These are phyloP conservation scores for Macrolepiota albuminosa DNA, from an alignment of 768 basidiomycete genomes.

Conservation along the genomic window DNA sequence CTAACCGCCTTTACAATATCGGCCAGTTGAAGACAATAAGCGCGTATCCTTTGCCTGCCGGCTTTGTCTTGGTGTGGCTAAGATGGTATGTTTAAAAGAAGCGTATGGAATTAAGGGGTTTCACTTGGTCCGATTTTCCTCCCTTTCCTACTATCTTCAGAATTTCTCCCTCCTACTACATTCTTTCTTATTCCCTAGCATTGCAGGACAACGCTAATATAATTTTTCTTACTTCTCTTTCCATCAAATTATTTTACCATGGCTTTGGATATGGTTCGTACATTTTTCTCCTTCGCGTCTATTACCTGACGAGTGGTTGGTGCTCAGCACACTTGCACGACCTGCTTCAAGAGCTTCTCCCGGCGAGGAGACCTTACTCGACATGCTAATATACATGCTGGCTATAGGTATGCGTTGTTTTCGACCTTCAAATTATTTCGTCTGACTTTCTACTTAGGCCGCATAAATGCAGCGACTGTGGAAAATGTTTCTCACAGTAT, in stretches of 20 bases:
- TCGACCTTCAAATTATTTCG: neutral
- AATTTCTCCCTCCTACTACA: slow-evolving; percentile 11
- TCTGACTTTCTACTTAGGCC: slow-evolving; percentile 31
- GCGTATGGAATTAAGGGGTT: slow-evolving; percentile 4
- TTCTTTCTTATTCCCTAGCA: slow-evolving; percentile 15
- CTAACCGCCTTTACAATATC: slow-evolving; percentile 6
- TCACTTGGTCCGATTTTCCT: slow-evolving; percentile 11
- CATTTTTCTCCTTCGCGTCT: neutral
- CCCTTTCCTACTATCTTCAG: slow-evolving; percentile 11
- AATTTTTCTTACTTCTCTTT: slow-evolving; percentile 8
- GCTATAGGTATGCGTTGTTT: slow-evolving; percentile 40
- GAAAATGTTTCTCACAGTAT: slow-evolving; percentile 52
- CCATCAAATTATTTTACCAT: slow-evolving; percentile 6
- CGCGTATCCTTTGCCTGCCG: slow-evolving; percentile 3
- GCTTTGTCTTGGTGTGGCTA: slow-evolving; percentile 15
- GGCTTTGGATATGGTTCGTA: slow-evolving; percentile 9
- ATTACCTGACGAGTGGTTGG: neutral
- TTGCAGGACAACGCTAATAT: slow-evolving; percentile 24
- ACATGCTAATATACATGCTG: slow-evolving; percentile 47
- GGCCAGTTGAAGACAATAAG: slow-evolving; percentile 17
- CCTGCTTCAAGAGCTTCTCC: slow-evolving; percentile 46
- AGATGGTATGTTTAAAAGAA: slow-evolving; percentile 11
- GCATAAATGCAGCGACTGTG: slow-evolving; percentile 46
- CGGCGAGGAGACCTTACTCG: slow-evolving; percentile 60
- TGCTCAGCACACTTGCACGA: slow-evolving; percentile 33